Evolutionary conservation across 1,139 yeast genomes (phyloP).

Genomic region (Suhomyces taliae): DNA sequence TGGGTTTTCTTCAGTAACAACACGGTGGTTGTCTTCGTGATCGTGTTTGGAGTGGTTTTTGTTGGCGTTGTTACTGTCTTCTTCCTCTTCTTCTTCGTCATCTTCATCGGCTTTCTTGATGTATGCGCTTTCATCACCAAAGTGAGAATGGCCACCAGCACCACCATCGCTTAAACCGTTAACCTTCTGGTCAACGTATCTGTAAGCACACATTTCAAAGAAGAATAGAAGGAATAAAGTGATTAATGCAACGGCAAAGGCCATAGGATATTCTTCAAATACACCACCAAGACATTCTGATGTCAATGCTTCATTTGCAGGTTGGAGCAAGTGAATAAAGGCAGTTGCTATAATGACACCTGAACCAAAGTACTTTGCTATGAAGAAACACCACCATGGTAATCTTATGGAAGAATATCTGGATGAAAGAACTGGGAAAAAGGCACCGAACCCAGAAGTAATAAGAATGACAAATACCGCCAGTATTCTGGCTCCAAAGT

Average conservation of each 20-base stretch:
- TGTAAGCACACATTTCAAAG: constrained; percentile 55
- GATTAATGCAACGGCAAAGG: constrained; percentile 62
- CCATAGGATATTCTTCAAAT: constrained; percentile 61
- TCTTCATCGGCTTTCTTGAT: constrained; percentile 22
- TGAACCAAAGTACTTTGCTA: constrained; percentile 84
- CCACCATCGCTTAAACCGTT: constrained; percentile 15
- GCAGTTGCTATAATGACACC: constrained; percentile 93
- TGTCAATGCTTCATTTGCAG: constrained; percentile 62
- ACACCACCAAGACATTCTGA: constrained; percentile 55
- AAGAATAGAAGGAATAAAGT: constrained; percentile 53
- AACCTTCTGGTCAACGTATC: constrained; percentile 44
- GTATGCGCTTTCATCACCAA: constrained; percentile 42
- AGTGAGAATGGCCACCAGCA: constrained; percentile 47
- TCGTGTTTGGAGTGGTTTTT: constrained; percentile 15
- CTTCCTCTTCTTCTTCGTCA: constrained; percentile 16
- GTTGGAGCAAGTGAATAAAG: constrained; percentile 78
- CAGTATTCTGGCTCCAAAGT: constrained; percentile 68
- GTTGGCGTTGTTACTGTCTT: constrained; percentile 11
- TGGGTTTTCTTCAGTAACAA: constrained; percentile 15
- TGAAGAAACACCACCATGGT: constrained; percentile 63
- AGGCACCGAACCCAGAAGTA: constrained; percentile 58
- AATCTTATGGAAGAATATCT: constrained; percentile 51
- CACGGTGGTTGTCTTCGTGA: constrained; percentile 9
- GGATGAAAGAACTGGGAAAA: constrained; percentile 61
- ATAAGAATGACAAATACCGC: constrained; percentile 66